Evolutionary conservation across 2,329 filamentous ascomycete genomes (phyloP).

Genomic region (Penicillium vulpinum): DNA sequence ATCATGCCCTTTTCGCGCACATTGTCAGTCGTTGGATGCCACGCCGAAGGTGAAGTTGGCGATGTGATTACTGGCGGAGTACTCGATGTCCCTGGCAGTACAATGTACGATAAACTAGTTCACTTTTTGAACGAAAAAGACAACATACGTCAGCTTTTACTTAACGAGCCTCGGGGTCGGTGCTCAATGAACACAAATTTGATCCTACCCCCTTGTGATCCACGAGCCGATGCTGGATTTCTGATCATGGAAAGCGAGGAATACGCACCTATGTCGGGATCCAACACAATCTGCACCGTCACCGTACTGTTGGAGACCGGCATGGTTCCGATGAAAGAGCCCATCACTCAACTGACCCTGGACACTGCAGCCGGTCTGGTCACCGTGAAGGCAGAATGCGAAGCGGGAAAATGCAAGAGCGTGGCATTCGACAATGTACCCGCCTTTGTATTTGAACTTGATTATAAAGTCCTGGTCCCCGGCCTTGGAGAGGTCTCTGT

Average conservation of each 20-base stretch:
- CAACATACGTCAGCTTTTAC: conserved; percentile 43
- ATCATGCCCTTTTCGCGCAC: conserved; percentile 24
- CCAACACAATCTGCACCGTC: conserved; percentile 47
- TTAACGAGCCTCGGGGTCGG: conserved; percentile 51
- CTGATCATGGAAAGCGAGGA: conserved; percentile 51
- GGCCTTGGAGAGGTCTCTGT: conserved; percentile 43
- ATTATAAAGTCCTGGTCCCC: conserved; percentile 43
- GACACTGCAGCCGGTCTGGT: conserved; percentile 51
- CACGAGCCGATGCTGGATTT: conserved; percentile 48
- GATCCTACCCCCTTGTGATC: conserved; percentile 47
- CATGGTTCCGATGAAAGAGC: conserved; percentile 50
- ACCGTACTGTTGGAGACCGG: conserved; percentile 52
- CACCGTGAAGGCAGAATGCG: conserved; percentile 43
- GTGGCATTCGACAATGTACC: conserved; percentile 51
- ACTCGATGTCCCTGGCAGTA: conserved; percentile 44
- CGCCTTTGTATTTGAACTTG: conserved; percentile 45
- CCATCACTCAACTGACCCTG: conserved; percentile 42
- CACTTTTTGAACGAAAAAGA: conserved; percentile 46
- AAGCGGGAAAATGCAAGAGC: conserved; percentile 45
- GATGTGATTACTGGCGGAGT: conserved; percentile 54
- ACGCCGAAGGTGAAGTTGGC: conserved; percentile 43
- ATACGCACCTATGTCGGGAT: conserved; percentile 49
- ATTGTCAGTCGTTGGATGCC: conserved; percentile 26
- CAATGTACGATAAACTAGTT: conserved; percentile 52
- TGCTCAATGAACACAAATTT: conserved; percentile 45